A percentile compares a stretch with the other conserved stretches of the same genome.
phyloP scores from a whole-genome alignment of 2,329 filamentous ascomycete species.

The Penicillium sp. region DNA sequence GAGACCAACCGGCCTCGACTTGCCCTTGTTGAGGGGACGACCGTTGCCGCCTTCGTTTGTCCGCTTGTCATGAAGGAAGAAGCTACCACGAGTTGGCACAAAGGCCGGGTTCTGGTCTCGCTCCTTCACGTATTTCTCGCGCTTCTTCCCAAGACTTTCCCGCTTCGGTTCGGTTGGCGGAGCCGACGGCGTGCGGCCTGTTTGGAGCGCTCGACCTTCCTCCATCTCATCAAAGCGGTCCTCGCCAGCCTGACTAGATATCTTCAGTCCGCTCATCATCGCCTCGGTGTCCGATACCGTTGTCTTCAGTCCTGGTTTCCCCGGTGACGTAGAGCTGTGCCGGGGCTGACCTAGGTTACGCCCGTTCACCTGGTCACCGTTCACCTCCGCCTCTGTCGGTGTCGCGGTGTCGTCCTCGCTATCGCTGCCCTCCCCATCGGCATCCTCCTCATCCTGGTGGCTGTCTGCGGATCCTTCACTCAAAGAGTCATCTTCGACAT shows the following conservation, averaged over 20 bases:
- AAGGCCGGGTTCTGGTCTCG: slow-evolving; percentile 86
- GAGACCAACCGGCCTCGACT: slow-evolving; percentile 53
- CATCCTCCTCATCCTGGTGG: slow-evolving; percentile 55
- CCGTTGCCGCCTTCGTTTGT: slow-evolving; percentile 73
- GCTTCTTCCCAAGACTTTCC: slow-evolving; percentile 64
- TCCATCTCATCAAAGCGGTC: slow-evolving; percentile 49
- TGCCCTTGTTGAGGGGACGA: slow-evolving; percentile 50
- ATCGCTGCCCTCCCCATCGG: slow-evolving; percentile 56
- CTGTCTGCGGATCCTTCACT: slow-evolving; percentile 57
- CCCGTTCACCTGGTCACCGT: slow-evolving; percentile 24
- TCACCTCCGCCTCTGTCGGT: slow-evolving; percentile 21
- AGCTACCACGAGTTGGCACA: slow-evolving; percentile 87
- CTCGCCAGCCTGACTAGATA: slow-evolving; percentile 38
- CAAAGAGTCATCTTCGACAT: slow-evolving; percentile 57
- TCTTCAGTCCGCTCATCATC: slow-evolving; percentile 56
- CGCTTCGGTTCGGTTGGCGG: slow-evolving; percentile 38
- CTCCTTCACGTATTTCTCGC: slow-evolving; percentile 83
- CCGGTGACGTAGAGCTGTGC: slow-evolving; percentile 31
- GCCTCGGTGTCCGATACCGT: slow-evolving; percentile 53
- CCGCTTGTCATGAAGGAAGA: slow-evolving; percentile 95
- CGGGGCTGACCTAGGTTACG: slow-evolving; percentile 28
- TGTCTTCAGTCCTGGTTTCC: slow-evolving; percentile 32
- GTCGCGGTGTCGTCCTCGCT: slow-evolving; percentile 47
- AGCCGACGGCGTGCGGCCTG: slow-evolving; percentile 39
- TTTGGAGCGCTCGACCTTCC: slow-evolving; percentile 25